phyloP scores from a whole-genome alignment of 345 rosid genomes.

The Salix koriyanagi region DNA sequence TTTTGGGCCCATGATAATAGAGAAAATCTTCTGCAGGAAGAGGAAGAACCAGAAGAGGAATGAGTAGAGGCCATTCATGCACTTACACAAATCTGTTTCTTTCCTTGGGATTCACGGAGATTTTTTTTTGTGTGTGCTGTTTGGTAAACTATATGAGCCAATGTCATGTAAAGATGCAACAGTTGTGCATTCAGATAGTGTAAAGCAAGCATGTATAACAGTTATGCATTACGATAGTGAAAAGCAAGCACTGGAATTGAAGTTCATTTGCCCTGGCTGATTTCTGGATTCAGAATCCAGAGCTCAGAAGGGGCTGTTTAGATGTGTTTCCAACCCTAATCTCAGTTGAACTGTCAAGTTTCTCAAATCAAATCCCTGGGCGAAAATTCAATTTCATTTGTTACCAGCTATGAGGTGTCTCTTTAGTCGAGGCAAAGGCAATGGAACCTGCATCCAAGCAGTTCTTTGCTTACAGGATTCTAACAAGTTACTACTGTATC shows the following conservation, averaged over 20 bases:
- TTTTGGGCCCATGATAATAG: conserved; percentile 99
- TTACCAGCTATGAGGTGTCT: too few relatives aligned
- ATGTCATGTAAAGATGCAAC: background rate
- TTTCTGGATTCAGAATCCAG: background rate
- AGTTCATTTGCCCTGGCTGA: too few relatives aligned
- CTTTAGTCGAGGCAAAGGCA: too few relatives aligned
- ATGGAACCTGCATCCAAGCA: too few relatives aligned
- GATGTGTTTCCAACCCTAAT: background rate
- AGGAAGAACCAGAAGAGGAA: conserved; percentile 82
- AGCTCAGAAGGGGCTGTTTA: background rate
- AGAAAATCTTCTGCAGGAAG: conserved; percentile 98
- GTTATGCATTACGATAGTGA: background rate
- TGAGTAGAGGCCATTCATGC: conserved; percentile 5
- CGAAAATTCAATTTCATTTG: too few relatives aligned
- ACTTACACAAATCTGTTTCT: conserved; percentile 11
- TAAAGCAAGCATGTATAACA: background rate
- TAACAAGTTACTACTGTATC: too few relatives aligned
- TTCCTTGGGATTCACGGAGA: background rate
- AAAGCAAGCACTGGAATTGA: background rate
- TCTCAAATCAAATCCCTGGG: too few relatives aligned
- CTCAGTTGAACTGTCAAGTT: background rate
- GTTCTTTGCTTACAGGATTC: too few relatives aligned
- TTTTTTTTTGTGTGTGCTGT: conserved; percentile 1
- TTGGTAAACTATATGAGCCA: background rate
- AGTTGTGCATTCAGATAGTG: background rate